Conservation (phyloP, 257 asterid species). For the Haberlea rhodopensis region DNA sequence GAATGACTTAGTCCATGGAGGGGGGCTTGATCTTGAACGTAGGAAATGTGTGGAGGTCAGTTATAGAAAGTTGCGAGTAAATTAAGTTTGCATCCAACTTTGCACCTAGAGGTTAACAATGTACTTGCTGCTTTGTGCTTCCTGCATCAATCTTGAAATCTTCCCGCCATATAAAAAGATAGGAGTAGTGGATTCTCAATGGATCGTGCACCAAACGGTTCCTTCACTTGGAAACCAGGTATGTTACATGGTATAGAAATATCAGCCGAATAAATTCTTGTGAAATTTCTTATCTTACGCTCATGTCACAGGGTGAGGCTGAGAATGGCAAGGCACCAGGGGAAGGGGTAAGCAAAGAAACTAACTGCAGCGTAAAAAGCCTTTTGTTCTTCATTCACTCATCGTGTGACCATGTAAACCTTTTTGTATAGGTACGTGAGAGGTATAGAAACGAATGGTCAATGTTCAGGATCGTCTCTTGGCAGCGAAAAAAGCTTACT, state of each 20-base stretch:
- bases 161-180: conserved; percentile 95
- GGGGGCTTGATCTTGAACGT: conserved; percentile 98
- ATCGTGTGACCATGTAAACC: too few relatives aligned
- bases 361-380: too few relatives aligned
- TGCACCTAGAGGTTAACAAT: too few relatives aligned
- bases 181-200: conserved; percentile 90
- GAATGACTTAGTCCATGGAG: conserved; percentile 97
- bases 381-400: too few relatives aligned
- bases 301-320: conserved; percentile 54
- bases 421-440: conserved; percentile 57
- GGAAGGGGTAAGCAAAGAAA: conserved; percentile 99
- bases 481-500: conserved; percentile 76
- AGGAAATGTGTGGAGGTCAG: conserved; percentile 88
- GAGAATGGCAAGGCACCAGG: conserved; percentile 89
- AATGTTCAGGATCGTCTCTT: conserved; percentile 70
- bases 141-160: conserved; percentile 21
- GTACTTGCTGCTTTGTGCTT: too few relatives aligned
- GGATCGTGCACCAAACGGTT: conserved; percentile 94
- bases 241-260: not conserved
- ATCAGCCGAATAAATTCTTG: too few relatives aligned
- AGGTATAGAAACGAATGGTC: conserved; percentile 85
- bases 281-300: too few relatives aligned
- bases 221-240: conserved; percentile 98
- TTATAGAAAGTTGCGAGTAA: not conserved
- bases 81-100: too few relatives aligned